These are phyloP conservation scores for Barnettozyma pratensis DNA, from an alignment of 805 yeast species.

Conservation along the genomic window DNA sequence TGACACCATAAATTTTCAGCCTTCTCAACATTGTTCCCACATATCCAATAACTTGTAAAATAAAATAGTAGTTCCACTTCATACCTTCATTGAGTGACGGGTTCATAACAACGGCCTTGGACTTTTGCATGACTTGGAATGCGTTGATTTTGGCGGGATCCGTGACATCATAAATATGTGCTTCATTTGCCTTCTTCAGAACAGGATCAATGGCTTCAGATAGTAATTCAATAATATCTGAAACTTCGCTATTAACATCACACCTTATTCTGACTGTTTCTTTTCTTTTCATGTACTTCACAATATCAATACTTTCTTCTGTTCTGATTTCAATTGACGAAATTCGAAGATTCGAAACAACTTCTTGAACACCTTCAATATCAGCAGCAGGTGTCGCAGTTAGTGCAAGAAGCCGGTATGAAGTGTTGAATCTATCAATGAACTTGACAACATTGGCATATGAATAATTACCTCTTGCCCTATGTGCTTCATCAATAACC, in stretches of 20 bases:
- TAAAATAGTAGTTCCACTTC: slow-evolving; percentile 66
- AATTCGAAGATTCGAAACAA: slow-evolving; percentile 66
- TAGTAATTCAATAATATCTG: slow-evolving; percentile 47
- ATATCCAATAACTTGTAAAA: slow-evolving; percentile 56
- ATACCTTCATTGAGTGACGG: slow-evolving; percentile 57
- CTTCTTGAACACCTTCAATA: slow-evolving; percentile 81
- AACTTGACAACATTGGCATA: slow-evolving; percentile 78
- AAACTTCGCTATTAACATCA: slow-evolving; percentile 48
- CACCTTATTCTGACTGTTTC: slow-evolving; percentile 56
- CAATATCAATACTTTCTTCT: slow-evolving; percentile 75
- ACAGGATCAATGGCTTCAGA: slow-evolving; percentile 66
- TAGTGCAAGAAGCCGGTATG: slow-evolving; percentile 74
- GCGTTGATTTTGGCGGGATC: slow-evolving; percentile 68
- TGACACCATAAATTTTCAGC: slow-evolving; percentile 75
- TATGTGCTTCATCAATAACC: slow-evolving; percentile 93
- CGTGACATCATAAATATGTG: slow-evolving; percentile 55
- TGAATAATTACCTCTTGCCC: slow-evolving; percentile 87
- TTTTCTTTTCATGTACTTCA: slow-evolving; percentile 70
- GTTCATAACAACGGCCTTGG: slow-evolving; percentile 50
- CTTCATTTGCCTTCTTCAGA: slow-evolving; percentile 55
- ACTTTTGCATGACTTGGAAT: slow-evolving; percentile 65
- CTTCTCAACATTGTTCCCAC: slow-evolving; percentile 69
- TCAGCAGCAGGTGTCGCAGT: slow-evolving; percentile 96
- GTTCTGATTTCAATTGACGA: slow-evolving; percentile 82
- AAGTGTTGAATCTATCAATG: slow-evolving; percentile 53